A percentile compares a stretch with the other conserved stretches of the same genome.
Evolutionary conservation across 495 filamentous ascomycete species (phyloP).

Genomic region (Parachaetomium inaequale): DNA sequence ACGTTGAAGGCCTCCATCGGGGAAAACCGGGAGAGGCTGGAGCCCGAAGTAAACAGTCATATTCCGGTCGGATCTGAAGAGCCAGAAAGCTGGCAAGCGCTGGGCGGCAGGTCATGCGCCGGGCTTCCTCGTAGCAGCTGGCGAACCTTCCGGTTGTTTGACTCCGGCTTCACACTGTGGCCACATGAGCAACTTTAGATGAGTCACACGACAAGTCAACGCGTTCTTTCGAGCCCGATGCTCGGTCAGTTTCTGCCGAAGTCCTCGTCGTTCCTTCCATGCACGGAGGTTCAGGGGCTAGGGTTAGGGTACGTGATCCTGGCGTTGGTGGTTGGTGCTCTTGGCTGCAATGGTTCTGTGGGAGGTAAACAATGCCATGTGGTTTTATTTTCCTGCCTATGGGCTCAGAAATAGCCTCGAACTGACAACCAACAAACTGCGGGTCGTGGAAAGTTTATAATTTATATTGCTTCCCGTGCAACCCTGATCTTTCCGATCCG

Average conservation of each 20-base stretch:
- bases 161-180: background rate
- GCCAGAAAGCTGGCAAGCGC: too few relatives aligned
- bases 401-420: background rate
- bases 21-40: too few relatives aligned
- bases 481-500: background rate
- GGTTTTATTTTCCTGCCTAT: background rate
- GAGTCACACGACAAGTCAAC: background rate
- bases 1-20: too few relatives aligned
- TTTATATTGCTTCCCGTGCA: background rate
- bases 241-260: background rate
- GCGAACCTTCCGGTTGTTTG: background rate
- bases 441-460: background rate
- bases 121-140: background rate
- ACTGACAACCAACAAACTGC: background rate
- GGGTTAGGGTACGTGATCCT: slow-evolving; percentile 11
- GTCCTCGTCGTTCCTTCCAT: background rate
- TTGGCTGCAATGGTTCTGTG: background rate
- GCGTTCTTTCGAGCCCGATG: background rate
- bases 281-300: background rate
- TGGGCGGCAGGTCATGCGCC: background rate
- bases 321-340: background rate
- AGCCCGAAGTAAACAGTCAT: too few relatives aligned
- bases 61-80: too few relatives aligned
- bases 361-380: background rate
- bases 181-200: background rate